phyloP scores from a whole-genome alignment of 805 yeast species.

The Metschnikowia borealis region DNA sequence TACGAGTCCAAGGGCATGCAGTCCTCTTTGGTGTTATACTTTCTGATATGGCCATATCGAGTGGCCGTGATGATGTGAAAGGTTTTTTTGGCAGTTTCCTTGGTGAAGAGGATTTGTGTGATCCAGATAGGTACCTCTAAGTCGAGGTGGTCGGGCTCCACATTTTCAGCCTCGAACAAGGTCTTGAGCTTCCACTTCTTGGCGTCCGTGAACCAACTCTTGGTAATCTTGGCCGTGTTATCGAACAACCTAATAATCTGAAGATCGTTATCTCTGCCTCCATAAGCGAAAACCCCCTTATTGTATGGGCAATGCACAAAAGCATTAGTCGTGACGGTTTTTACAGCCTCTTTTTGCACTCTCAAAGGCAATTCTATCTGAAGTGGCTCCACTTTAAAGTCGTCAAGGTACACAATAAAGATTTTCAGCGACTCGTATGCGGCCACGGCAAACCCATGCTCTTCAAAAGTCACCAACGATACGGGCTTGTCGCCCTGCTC shows the following conservation, averaged over 20 bases:
- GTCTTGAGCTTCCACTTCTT: conserved; percentile 18
- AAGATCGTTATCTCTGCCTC: conserved; percentile 82
- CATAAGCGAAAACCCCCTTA: conserved; percentile 62
- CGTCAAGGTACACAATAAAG: conserved; percentile 35
- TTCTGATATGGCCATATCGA: conserved; percentile 68
- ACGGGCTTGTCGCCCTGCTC: conserved; percentile 29
- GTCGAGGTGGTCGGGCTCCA: conserved; percentile 73
- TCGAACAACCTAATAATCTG: conserved; percentile 42
- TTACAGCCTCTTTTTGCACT: background rate
- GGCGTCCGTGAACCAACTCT: conserved; percentile 16
- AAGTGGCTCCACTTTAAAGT: conserved; percentile 29
- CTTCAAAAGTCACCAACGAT: conserved; percentile 26
- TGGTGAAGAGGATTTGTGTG: conserved; percentile 48
- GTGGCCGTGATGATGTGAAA: conserved; percentile 64
- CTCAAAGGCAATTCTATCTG: conserved; percentile 17
- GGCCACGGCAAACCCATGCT: conserved; percentile 32
- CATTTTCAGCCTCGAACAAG: conserved; percentile 74
- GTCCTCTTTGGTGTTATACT: conserved; percentile 65
- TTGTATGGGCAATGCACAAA: conserved; percentile 47
- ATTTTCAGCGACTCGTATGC: conserved; percentile 47
- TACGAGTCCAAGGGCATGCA: conserved; percentile 61
- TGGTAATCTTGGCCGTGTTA: conserved; percentile 14
- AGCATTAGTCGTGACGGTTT: conserved; percentile 32
- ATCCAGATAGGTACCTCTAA: conserved; percentile 83
- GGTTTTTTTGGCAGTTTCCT: conserved; percentile 31